Evolutionary conservation across 202 grass and related monocot species (phyloP).

Genomic region (Sporobolus alterniflorus): DNA sequence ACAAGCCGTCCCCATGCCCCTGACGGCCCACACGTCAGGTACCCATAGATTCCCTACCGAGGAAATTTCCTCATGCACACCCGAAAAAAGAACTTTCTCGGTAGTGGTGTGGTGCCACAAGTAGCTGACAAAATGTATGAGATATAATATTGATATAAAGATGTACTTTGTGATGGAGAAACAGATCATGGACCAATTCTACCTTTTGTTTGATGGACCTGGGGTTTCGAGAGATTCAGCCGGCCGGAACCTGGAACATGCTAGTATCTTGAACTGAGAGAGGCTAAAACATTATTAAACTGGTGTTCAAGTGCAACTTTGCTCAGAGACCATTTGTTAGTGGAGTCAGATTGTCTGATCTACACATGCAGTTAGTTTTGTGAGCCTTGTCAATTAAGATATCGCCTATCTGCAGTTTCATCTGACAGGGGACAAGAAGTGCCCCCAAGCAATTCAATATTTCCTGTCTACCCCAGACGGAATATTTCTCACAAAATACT

Average conservation of each 20-base stretch:
- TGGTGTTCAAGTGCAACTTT: conserved; percentile 35
- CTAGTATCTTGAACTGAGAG: conserved; percentile 1
- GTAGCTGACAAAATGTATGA: conserved; percentile 11
- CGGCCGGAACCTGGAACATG: conserved; percentile 16
- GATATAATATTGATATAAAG: background rate
- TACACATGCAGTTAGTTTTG: background rate
- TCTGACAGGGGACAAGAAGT: background rate
- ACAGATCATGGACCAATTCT: conserved; percentile 22
- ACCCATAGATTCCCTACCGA: conserved; percentile 10
- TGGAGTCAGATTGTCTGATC: conserved; percentile 25
- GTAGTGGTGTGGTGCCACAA: background rate
- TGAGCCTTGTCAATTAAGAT: background rate
- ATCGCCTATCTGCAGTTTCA: background rate
- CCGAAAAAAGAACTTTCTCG: background rate
- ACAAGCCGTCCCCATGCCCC: conserved; percentile 30
- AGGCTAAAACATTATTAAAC: conserved; percentile 13
- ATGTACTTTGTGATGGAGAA: conserved; percentile 47
- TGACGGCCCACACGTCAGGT: conserved; percentile 9
- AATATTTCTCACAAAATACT: background rate
- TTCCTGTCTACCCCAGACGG: background rate
- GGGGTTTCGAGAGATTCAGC: conserved; percentile 8
- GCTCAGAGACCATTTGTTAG: background rate
- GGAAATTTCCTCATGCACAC: background rate
- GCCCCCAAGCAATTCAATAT: background rate
- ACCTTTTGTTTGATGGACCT: conserved; percentile 21